Evolutionary conservation across 768 basidiomycete species (phyloP), one percentile per base, ranked within the genome.

Genomic region (Neoboletus brunneissimus): DNA sequence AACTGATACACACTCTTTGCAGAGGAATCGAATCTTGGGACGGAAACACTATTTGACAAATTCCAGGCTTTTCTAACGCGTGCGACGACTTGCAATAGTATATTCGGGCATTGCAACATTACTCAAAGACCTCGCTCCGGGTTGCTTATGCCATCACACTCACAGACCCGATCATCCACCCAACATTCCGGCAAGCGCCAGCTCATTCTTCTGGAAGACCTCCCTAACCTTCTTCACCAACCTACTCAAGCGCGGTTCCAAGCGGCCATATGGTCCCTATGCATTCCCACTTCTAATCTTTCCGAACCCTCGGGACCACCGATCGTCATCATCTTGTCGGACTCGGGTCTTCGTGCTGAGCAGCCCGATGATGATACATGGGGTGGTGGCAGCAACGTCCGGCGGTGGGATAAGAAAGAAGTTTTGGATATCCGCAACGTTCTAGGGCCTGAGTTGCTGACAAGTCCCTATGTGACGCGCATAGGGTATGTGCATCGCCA

Each of bases 171-270:
- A 37, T 18, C 54, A 20, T 41, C 54, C 11, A 15, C 45, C 2
- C 57, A 43, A 20, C 48, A 32, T 54, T 48, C 54, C 29, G 51
- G 57, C 48, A 74, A 73, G 60, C 80, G 79, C 0, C 84, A 85
- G 34, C 66, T 95, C 7, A 79, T 98, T 51, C 83, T 98, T 5
- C 76, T 97, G 9, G 92, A 95, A 72, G 90, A 95, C 54, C 80
- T 99, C 1, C 97, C 96, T 0, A 98, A 98, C 67, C 83, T 98
- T 53, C 75, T 92, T 5, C 92, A 94, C 72, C 70, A 75, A 6
- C 74, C 78, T 23, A 91, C 87, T 0, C 87, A 85, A 64, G 72
- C 75, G 15, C 80, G 81, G 10, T 95, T 96, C 69, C 93, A 94
- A 66, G 77, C 81, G 0, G 77, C 86, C 6, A 68, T 97, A 1